Evolutionary conservation across 176 grass and related monocot species (phyloP), one percentile per base, ranked within the genome.

Genomic region (Hyparrhenia diplandra): DNA sequence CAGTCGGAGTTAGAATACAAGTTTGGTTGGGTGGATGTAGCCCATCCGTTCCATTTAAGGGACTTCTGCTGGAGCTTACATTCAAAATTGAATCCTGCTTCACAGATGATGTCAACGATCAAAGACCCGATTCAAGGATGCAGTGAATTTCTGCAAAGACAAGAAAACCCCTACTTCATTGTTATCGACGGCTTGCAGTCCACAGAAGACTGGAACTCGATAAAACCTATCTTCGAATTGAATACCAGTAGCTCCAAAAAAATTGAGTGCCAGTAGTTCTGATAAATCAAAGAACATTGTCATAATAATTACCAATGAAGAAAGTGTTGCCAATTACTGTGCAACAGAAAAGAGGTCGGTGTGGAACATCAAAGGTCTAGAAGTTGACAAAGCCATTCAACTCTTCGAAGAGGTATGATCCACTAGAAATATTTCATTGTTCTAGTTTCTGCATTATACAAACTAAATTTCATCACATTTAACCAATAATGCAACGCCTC

Each of bases 271-370:
- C 21, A 60, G 58, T 65, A 18, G 63, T 3, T 17, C 16, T 10
- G 0, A 1, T 21, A 0, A 2, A 46, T 16, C 43, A 46, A 0
- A 1, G 1, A 34, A 16, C 2, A 3, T 1, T 20, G 7, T 71
- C 12, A 43, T 70, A 18, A 28, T 47, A 27, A 71, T 47, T 71
- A 47, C 69, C 14, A 46, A 28, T 18, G 69, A 71, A 29, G 69
- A 28, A 71, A 71, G 25, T 18, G 24, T 71, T 18, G 69, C 41
- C 14, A 10, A 3, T 18, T 5, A 46, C 14, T 71, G 69, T 30
- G 41, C 69, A 71, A 7, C 2, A 45, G 4, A 3, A 5, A 28
- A 13, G 41, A 3, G 1, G 2, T 43, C 0, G 2, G 21, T 27
- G 23, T 29, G 68, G 39, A 46, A 71, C 1, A 24, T 71, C 69